Evolutionary conservation across 805 yeast species (phyloP).

Genomic region (Suhomyces sp.): DNA sequence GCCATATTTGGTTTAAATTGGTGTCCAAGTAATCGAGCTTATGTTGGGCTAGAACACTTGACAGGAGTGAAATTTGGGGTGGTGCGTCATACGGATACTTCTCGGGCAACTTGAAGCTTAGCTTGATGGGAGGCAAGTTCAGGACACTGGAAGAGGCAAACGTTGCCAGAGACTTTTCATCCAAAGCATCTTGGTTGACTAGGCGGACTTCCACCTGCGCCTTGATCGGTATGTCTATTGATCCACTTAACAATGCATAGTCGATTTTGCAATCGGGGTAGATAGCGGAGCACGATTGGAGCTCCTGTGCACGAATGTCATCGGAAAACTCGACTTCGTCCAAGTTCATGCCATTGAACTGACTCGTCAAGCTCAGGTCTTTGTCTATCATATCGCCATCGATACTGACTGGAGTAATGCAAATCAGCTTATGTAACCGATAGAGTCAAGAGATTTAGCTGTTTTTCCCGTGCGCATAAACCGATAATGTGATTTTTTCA

Average conservation of each 20-base stretch:
- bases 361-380: neutral
- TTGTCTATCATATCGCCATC: neutral
- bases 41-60: constrained; percentile 27
- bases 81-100: constrained; percentile 32
- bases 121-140: constrained; percentile 29
- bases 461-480: no score
- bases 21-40: constrained; percentile 13
- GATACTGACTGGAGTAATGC: neutral
- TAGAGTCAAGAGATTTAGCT: no score
- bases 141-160: constrained; percentile 10
- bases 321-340: constrained; percentile 11
- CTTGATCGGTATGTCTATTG: constrained; percentile 23
- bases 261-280: constrained; percentile 33
- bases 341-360: neutral
- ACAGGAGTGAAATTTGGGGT: constrained; percentile 24
- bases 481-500: no score
- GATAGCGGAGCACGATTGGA: constrained; percentile 39
- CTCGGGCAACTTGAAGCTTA: constrained; percentile 29
- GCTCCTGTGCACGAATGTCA: constrained; percentile 33
- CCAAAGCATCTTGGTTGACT: neutral
- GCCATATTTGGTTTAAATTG: constrained; percentile 31
- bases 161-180: no score
- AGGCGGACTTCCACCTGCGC: constrained; percentile 16
- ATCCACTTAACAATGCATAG: constrained; percentile 16
- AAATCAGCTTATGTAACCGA: neutral